phyloP scores from a whole-genome alignment of 2,329 filamentous ascomycete genomes.

The Ophiocordyceps camponoti-floridani region DNA sequence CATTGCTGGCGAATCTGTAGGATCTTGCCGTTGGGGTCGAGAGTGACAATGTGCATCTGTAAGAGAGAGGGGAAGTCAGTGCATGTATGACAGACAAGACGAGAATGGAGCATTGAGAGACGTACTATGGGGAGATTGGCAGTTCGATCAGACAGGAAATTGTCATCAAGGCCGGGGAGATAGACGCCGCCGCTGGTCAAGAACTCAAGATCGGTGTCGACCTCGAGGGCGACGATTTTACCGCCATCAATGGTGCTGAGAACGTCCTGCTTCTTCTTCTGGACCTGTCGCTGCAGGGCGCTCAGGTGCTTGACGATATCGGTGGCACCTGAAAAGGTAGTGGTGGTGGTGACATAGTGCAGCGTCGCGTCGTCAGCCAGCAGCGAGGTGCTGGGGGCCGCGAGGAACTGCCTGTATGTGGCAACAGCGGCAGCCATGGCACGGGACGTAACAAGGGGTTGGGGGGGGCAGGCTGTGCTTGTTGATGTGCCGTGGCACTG shows the following conservation, averaged over 20 bases:
- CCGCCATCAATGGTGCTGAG: constrained; percentile 56
- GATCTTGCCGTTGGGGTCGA: constrained; percentile 63
- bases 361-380: constrained; percentile 50
- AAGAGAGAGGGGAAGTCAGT: constrained; percentile 2
- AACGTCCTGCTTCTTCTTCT: constrained; percentile 66
- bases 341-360: constrained; percentile 83
- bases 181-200: constrained; percentile 65
- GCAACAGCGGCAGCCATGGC: constrained; percentile 23
- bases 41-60: constrained; percentile 76
- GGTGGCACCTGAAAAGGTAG: constrained; percentile 48
- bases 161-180: constrained; percentile 79
- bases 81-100: background rate
- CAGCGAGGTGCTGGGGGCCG: constrained; percentile 42
- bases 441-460: background rate
- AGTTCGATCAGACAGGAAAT: constrained; percentile 71
- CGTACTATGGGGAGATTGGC: constrained; percentile 69
- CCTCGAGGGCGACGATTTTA: constrained; percentile 60
- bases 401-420: constrained; percentile 54
- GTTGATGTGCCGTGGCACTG: background rate
- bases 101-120: constrained; percentile 6
- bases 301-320: constrained; percentile 72
- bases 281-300: constrained; percentile 53
- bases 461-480: background rate
- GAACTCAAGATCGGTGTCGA: constrained; percentile 74
- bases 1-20: constrained; percentile 75